Evolutionary conservation across 768 basidiomycete genomes (phyloP).

Genomic region (Termitomyces titanicus): DNA sequence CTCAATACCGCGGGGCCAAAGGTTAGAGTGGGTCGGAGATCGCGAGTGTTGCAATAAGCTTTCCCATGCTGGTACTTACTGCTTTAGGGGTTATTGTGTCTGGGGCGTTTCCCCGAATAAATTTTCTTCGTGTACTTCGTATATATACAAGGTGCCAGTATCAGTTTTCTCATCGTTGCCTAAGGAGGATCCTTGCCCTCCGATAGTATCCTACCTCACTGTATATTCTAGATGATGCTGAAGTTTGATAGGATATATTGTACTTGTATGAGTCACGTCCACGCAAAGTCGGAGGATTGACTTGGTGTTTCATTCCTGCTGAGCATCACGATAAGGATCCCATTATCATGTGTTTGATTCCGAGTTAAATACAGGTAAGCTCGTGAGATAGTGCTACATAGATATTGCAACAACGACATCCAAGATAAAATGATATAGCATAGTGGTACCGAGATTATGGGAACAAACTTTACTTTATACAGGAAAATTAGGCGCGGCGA

Average conservation of each 20-base stretch:
- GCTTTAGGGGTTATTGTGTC: neutral
- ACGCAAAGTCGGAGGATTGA: too few species aligned
- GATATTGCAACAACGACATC: slow-evolving; percentile 2
- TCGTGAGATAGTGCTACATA: neutral
- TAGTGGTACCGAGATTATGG: neutral
- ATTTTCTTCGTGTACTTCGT: neutral
- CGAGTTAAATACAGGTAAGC: neutral
- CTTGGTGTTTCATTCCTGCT: too few species aligned
- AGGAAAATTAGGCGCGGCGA: slow-evolving; percentile 11
- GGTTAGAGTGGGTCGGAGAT: slow-evolving; percentile 15
- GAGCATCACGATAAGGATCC: neutral
- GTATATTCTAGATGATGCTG: slow-evolving; percentile 7
- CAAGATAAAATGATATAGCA: slow-evolving; percentile 4
- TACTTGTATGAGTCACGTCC: neutral
- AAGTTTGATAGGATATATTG: neutral
- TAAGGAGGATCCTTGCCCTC: neutral
- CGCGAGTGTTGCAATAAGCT: slow-evolving; percentile 7
- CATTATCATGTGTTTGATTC: neutral
- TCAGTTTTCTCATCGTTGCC: neutral
- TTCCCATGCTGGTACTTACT: neutral
- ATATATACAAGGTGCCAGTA: neutral
- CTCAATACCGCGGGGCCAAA: slow-evolving; percentile 20
- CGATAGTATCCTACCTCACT: neutral
- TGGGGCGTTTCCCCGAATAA: neutral
- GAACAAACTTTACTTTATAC: neutral